Base-by-base conservation (phyloP, 768 basidiomycete genomes). In the Favolaschia claudopus region DNA sequence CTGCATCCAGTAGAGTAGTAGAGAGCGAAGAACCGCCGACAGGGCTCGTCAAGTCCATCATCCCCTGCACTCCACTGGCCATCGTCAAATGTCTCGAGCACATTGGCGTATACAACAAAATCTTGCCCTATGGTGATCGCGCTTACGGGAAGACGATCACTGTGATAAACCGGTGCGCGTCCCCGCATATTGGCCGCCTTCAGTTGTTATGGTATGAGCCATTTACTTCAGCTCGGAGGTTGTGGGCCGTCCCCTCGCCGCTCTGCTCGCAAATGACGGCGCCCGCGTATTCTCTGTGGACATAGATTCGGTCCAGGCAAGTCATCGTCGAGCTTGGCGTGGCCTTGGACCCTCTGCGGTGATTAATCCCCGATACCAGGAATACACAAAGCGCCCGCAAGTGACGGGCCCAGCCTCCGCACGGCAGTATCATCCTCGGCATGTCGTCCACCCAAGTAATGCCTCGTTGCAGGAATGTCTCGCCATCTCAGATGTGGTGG, bases 21-120 rank as follows among this genome's bases (percentile, higher is more conserved):
- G 78, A 79, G 61, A 66, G 77, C 67, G 91, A 94, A 57, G 76
- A 82, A 13, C 88, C 92, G 2, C 94, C 95, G 5, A 74, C 86
- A 0, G 95, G 95, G 22, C 89, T 89, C 54, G 93, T 97, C 69
- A 99, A 99, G 75, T 96, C 95, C 5, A 93, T 99, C 69, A 85
- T 99, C 32, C 97, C 97, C 0, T 99, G 97, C 74, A 99, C 97
- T 5, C 96, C 97, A 0, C 85, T 99, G 12, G 97, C 95, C 4
- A 91, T 98, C 69, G 96, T 99, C 63, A 99, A 99, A 76, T 92
- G 88, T 60, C 81, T 99, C 22, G 97, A 99, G 71, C 83, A 89
- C 70, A 81, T 90, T 37, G 91, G 95, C 10, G 94, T 99, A 14
- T 99, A 99, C 80, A 98, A 98, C 77, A 89, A 76, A 64, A 83